Percentiles rank a stretch among this genome's conserved stretches.
phyloP scores from a whole-genome alignment of 352 stramenopile species.

The Pythium rishiriense region DNA sequence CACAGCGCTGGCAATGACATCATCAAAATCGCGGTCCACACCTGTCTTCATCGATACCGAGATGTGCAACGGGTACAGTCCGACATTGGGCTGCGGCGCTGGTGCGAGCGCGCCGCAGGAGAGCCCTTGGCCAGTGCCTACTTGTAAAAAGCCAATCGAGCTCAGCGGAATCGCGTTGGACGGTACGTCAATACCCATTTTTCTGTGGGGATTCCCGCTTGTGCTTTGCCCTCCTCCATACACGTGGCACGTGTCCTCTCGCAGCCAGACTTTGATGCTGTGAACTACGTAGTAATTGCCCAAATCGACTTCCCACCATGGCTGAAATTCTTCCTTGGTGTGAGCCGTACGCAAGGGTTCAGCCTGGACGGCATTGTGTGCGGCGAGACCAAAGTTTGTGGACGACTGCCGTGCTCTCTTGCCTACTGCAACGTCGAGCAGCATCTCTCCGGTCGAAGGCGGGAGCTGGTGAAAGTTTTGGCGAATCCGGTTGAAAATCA shows the following conservation, averaged over 20 bases:
- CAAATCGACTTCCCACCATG: slow-evolving; percentile 38
- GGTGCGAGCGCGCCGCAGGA: slow-evolving; percentile 11
- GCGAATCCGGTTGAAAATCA: slow-evolving; percentile 23
- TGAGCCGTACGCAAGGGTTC: slow-evolving; percentile 25
- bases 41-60: slow-evolving; percentile 68
- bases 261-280: slow-evolving; percentile 34
- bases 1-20: slow-evolving; percentile 55
- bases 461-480: slow-evolving; percentile 16
- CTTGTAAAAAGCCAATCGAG: slow-evolving; percentile 20
- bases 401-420: slow-evolving; percentile 34
- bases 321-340: slow-evolving; percentile 32
- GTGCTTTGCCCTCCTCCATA: slow-evolving; percentile 3
- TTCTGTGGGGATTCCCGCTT: not conserved
- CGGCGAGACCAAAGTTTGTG: slow-evolving; percentile 30
- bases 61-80: slow-evolving; percentile 52
- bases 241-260: slow-evolving; percentile 26
- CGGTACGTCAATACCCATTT: slow-evolving; percentile 19
- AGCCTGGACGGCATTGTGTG: slow-evolving; percentile 22
- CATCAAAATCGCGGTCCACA: slow-evolving; percentile 52
- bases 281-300: slow-evolving; percentile 36
- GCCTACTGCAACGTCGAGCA: slow-evolving; percentile 29
- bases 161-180: slow-evolving; percentile 13
- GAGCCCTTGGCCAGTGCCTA: slow-evolving; percentile 6
- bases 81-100: slow-evolving; percentile 21
- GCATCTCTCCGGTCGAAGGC: slow-evolving; percentile 13